A percentile compares a stretch with the other conserved stretches of the same genome.
phyloP scores from a whole-genome alignment of 2,329 filamentous ascomycete genomes.

The Fonsecaea multimorphosa region DNA sequence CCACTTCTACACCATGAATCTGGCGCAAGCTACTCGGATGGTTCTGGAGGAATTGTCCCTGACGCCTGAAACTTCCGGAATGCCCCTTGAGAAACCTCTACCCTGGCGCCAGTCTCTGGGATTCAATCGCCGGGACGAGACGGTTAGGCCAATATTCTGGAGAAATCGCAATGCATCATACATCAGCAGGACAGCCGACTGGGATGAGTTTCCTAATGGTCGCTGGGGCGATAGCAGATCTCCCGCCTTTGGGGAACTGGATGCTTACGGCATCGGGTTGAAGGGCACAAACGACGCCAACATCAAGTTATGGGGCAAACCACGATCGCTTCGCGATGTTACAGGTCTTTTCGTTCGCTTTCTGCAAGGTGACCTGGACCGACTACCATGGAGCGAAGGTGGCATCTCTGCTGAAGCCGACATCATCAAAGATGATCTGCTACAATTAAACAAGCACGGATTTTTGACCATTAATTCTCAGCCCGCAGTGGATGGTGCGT shows the following conservation, averaged over 20 bases:
- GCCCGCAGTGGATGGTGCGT: constrained; percentile 88
- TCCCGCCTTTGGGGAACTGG: constrained; percentile 92
- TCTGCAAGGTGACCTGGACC: constrained; percentile 77
- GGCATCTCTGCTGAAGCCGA: constrained; percentile 83
- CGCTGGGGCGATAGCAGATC: constrained; percentile 97
- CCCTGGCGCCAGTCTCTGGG: constrained; percentile 96
- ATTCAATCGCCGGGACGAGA: constrained; percentile 85
- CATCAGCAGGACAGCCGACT: constrained; percentile 91
- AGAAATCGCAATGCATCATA: constrained; percentile 96
- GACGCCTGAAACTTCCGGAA: constrained; percentile 72
- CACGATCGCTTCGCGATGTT: constrained; percentile 78
- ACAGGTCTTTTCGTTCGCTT: constrained; percentile 84
- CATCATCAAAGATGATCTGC: constrained; percentile 74
- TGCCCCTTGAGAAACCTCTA: constrained; percentile 83
- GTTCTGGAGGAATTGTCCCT: constrained; percentile 88
- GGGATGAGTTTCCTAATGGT: constrained; percentile 99
- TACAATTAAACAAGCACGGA: constrained; percentile 82
- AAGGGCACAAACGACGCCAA: constrained; percentile 96
- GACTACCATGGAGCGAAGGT: constrained; percentile 91
- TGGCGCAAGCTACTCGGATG: constrained; percentile 92
- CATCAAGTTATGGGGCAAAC: constrained; percentile 91
- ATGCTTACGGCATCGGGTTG: constrained; percentile 90
- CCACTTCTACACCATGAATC: constrained; percentile 99
- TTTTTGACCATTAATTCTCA: constrained; percentile 97
- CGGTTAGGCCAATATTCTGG: constrained; percentile 98